Base-by-base conservation (phyloP, 2,329 filamentous ascomycete species). In the Ophiobolus disseminans region DNA sequence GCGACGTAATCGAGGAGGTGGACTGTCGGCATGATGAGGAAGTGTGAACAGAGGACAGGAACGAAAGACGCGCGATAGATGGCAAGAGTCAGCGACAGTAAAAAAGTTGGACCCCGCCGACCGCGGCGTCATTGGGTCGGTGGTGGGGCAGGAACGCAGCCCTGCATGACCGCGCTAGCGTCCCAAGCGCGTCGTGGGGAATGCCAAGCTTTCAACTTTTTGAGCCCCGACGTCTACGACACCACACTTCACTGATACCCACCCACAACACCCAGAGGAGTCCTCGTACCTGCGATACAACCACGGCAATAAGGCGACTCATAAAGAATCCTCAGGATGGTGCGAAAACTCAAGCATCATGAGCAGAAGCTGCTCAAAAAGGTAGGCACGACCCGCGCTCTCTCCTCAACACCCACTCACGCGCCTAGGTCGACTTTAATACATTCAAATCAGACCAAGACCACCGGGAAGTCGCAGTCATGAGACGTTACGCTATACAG, bases 341-440 rank as follows among this genome's bases (percentile, higher is more conserved):
- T 96, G 62, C 88, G 94, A 65, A 91, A 96, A 80, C 86, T 99
- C 71, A 97, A 97, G 78, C 85, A 96, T 77, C 93, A 68, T 43
- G 94, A 99, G 86, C 86, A 94, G 73, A 95, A 94, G 82, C 88
- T 97, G 71, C 85, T 97, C 59, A 82, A 83, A 66, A 93, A 93
- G 52, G 48, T 57, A 50, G 3, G 45, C 25, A 34, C 11, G 19
- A 5, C 23, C 16, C 14, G 32, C 43, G 23, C 46, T 22, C 30
- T 41, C 31, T 26, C 20, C n/a, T 14, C 26, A 28, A 17, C 25
- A n/a, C 23, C 17, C 16, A 31, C 22, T 40, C 13, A 17, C 44
- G 1, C 6, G 13, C 10, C 25, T 10, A 60, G 72, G 91, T 94
- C 75, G 92, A 99, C 78, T 96, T 99, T 77, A 87, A 92, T 73